Conservation (phyloP, 495 filamentous ascomycete species). For the Sphaerosporella brunnea region DNA sequence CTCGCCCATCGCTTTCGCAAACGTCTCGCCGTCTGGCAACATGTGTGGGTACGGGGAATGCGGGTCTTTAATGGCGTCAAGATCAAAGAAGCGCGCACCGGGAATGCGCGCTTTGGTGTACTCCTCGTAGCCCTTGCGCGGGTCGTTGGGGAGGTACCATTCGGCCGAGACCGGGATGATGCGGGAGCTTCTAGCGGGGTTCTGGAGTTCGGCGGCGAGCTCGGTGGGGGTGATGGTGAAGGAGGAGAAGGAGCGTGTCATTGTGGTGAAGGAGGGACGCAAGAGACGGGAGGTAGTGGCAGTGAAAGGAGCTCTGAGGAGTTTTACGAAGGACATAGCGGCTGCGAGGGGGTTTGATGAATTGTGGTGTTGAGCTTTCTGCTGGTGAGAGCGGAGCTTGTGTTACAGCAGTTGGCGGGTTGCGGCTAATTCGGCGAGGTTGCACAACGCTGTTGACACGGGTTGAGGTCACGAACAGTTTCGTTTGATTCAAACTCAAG, state of each 20-base stretch:
- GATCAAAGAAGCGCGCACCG: conserved; percentile 82
- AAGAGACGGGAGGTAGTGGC: conserved; percentile 12
- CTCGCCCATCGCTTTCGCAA: conserved; percentile 71
- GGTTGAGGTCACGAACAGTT: too few species aligned
- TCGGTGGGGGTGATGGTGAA: conserved; percentile 76
- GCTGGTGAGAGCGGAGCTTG: too few species aligned
- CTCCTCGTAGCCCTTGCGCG: conserved; percentile 55
- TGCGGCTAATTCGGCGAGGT: too few species aligned
- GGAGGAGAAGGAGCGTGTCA: conserved; percentile 38
- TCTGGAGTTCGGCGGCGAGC: conserved; percentile 61
- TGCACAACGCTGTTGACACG: too few species aligned
- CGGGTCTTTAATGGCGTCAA: conserved; percentile 76
- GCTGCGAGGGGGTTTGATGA: too few species aligned
- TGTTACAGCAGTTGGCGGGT: too few species aligned
- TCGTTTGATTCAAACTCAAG: too few species aligned
- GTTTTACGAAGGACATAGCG: neutral
- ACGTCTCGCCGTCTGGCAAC: conserved; percentile 65
- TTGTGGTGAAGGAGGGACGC: neutral
- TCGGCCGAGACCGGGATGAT: conserved; percentile 77
- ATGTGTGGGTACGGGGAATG: conserved; percentile 88
- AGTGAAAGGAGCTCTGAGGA: neutral
- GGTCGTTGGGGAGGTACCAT: conserved; percentile 92
- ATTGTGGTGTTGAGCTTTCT: too few species aligned
- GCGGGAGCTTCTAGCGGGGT: conserved; percentile 59
- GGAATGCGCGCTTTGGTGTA: conserved; percentile 68